Evolutionary conservation across 2,329 filamentous ascomycete genomes (phyloP), one percentile per base, ranked within the genome.

Genomic region (Alternaria atra): DNA sequence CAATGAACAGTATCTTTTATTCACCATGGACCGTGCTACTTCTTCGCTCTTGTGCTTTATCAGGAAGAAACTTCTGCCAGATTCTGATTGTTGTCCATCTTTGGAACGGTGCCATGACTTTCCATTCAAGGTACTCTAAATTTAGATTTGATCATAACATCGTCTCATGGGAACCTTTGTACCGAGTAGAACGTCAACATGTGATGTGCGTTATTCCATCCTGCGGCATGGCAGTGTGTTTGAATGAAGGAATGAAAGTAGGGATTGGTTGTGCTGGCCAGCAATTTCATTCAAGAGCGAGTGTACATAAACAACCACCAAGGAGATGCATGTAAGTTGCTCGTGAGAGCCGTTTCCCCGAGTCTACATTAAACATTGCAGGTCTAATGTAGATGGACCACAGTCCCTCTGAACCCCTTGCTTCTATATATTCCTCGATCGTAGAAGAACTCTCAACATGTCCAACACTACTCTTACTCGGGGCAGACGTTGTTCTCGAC

Each of bases 401-500:
- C 40, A 13, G n/a, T 40, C n/a, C 17, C 12, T 56, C 20, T 32
- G 29, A 44, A 43, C 43, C 34, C 40, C 34, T 39, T 27, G 10
- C n/a, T 7, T 9, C 12, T 34, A 12, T 13, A 1, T 6, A 12
- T 23, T 37, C 25, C 6, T 6, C 17, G 30, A 30, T 20, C 17
- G 25, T 35, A 42, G 15, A 35, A 32, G 15, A 17, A 13, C 4
- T 20, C 9, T 13, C 2, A 25, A 6, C 15, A 4, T 35, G 40
- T 37, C 23, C 13, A 32, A 5, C 5, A 29, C 10, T 3, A 7
- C 29, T 34, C 20, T 27, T 57, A 39, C 10, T 44, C 20, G 3
- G 42, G 27, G 48, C 61, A 63, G 47, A 63, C 27, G 6, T 37
- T 44, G 44, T 60, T 63, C 23, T 60, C 44, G 2, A 52, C 54